Base-by-base conservation (phyloP, 1,284 basidiomycete species). In the Albatrellus sp. region DNA sequence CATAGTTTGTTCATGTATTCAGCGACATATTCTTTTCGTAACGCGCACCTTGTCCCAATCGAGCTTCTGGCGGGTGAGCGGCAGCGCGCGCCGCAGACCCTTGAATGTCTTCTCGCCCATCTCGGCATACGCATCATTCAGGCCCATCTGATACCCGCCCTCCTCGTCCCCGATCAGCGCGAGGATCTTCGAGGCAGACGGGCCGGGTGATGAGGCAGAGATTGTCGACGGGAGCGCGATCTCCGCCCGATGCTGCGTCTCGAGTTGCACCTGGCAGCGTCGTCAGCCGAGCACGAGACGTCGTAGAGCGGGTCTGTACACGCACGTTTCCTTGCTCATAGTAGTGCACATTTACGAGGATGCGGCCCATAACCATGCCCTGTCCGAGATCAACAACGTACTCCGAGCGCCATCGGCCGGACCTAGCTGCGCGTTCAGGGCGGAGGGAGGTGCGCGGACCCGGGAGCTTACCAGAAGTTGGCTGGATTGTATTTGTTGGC, bases 251-350 rank as follows among this genome's bases (percentile, higher is more conserved):
- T 90, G 83, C 2, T 69, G 76, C 6, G 91, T 86, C 19, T 80
- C 71, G 30, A 97, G 72, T 74, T 96, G 92, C 29, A 94, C 90
- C 86, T 94, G n/a, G 36, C 4, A 16, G 37, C 19, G 14, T 38
- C 37, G 11, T 35, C 9, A 55, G 39, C 16, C 16, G 30, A n/a
- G 35, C 13, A 16, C 34, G 17, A 29, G 43, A 37, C n/a, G 19
- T 37, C 11, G 44, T 32, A 19, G 29, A n/a, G n/a, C 42, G 28
- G 19, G 11, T 9, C 7, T 24, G 24, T 7, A 24, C 24, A 59
- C 72, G 47, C 50, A 91, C 92, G 58, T 93, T 93, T 55, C 90
- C 92, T 63, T 94, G 90, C 61, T 97, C 92, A 57, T 91, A 97
- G 59, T 97, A 97, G 61, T 97, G 92, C 19, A 94, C 83, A 56